A percentile compares a stretch with the other conserved stretches of the same genome.
Evolutionary conservation across 2,329 filamentous ascomycete genomes (phyloP).

Genomic region (Aspergillus pseudonomiae): DNA sequence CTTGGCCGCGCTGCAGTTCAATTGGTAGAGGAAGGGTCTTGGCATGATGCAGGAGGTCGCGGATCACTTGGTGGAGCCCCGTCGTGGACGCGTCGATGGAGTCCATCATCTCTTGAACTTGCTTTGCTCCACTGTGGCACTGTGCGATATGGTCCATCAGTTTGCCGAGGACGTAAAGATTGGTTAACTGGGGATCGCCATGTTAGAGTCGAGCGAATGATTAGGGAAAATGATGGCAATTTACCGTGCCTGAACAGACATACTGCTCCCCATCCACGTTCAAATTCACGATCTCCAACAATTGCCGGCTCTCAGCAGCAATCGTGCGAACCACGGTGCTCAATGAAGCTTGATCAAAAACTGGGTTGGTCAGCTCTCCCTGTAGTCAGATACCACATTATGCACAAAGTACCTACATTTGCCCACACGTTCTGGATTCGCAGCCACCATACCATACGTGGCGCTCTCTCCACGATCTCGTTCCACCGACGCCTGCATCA

Average conservation of each 20-base stretch:
- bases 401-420: slow-evolving; percentile 13
- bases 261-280: slow-evolving; percentile 70
- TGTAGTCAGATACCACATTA: not conserved
- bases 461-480: slow-evolving; percentile 85
- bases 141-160: slow-evolving; percentile 19
- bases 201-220: not conserved
- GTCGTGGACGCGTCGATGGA: not conserved
- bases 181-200: slow-evolving; percentile 9
- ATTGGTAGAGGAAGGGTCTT: slow-evolving; percentile 70
- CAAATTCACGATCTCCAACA: slow-evolving; percentile 97
- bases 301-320: slow-evolving; percentile 83
- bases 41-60: slow-evolving; percentile 71
- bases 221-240: slow-evolving; percentile 13
- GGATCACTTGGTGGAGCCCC: slow-evolving; percentile 8
- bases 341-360: slow-evolving; percentile 91
- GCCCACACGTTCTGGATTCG: slow-evolving; percentile 22
- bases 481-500: slow-evolving; percentile 97
- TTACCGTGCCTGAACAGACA: slow-evolving; percentile 63
- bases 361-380: slow-evolving; percentile 60
- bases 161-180: slow-evolving; percentile 21
- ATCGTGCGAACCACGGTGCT: slow-evolving; percentile 93
- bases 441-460: slow-evolving; percentile 24
- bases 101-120: not conserved
- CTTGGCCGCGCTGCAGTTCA: slow-evolving; percentile 89
- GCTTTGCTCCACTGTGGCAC: not conserved